Percentiles rank a stretch among this genome's conserved stretches.
These are phyloP conservation scores for Hyparrhenia diplandra DNA, from an alignment of 176 grass and related monocot genomes.

Conservation along the genomic window DNA sequence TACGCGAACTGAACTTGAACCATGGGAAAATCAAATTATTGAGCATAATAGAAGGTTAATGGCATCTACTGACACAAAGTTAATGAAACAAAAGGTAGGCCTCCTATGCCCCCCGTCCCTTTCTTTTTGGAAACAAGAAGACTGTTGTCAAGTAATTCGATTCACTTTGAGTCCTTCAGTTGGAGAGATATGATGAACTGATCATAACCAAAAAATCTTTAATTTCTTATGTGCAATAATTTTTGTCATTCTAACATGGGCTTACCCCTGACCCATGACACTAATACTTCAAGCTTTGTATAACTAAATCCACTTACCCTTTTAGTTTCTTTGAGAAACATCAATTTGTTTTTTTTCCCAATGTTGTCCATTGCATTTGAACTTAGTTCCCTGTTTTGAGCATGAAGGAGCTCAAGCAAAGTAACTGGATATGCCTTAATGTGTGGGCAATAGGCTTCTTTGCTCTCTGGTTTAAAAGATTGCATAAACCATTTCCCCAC, in stretches of 20 bases:
- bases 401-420: no score
- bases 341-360: no score
- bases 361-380: no score
- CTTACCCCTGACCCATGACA: neutral
- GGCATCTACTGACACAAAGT: conserved; percentile 62
- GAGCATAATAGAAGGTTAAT: conserved; percentile 88
- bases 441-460: no score
- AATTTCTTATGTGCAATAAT: no score
- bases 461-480: no score
- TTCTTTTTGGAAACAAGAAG: neutral
- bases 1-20: conserved; percentile 87
- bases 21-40: conserved; percentile 95
- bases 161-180: neutral
- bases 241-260: neutral
- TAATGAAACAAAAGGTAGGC: conserved; percentile 86
- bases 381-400: no score
- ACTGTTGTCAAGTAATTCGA: neutral
- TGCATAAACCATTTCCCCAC: no score
- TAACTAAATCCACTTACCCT: neutral
- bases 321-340: conserved; percentile 1
- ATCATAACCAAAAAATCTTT: no score
- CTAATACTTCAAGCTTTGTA: neutral
- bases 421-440: no score
- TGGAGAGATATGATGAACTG: neutral
- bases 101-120: neutral